phyloP scores from a whole-genome alignment of 495 filamentous ascomycete species.

The Hyphodiscus hymeniophilus region DNA sequence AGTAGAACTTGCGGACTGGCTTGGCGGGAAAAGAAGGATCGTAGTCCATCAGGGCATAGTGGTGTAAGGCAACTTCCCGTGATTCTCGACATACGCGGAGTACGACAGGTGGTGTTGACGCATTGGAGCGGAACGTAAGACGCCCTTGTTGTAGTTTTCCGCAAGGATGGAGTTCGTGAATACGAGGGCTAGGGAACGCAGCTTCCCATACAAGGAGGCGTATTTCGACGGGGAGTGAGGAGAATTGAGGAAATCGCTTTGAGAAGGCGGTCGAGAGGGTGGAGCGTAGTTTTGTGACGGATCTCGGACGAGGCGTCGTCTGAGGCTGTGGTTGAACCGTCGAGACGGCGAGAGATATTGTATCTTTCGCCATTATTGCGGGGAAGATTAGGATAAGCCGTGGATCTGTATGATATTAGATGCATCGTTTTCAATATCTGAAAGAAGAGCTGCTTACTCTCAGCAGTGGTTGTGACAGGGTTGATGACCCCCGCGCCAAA shows the following conservation, averaged over 20 bases:
- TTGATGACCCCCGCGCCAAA: too few relatives aligned
- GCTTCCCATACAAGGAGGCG: constrained; percentile 19
- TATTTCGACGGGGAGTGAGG: constrained; percentile 14
- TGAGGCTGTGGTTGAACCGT: too few relatives aligned
- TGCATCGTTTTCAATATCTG: too few relatives aligned
- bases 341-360: too few relatives aligned
- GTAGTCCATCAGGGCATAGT: constrained; percentile 18
- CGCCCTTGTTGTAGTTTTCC: constrained; percentile 17
- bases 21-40: not conserved
- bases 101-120: constrained; percentile 14
- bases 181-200: constrained; percentile 7
- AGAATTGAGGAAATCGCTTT: constrained; percentile 11
- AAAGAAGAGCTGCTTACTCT: too few relatives aligned
- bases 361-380: too few relatives aligned
- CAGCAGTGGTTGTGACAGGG: too few relatives aligned
- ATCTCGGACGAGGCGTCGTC: too few relatives aligned
- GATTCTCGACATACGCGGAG: constrained; percentile 32
- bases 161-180: constrained; percentile 23
- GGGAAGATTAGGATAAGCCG: too few relatives aligned
- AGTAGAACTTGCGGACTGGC: constrained; percentile 18
- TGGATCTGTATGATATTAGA: too few relatives aligned
- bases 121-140: constrained; percentile 22
- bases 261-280: not conserved
- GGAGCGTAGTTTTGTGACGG: not conserved
- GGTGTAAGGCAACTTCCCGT: constrained; percentile 20